Conservation (phyloP, 208 protist species). For the Leishmania mexicana region DNA sequence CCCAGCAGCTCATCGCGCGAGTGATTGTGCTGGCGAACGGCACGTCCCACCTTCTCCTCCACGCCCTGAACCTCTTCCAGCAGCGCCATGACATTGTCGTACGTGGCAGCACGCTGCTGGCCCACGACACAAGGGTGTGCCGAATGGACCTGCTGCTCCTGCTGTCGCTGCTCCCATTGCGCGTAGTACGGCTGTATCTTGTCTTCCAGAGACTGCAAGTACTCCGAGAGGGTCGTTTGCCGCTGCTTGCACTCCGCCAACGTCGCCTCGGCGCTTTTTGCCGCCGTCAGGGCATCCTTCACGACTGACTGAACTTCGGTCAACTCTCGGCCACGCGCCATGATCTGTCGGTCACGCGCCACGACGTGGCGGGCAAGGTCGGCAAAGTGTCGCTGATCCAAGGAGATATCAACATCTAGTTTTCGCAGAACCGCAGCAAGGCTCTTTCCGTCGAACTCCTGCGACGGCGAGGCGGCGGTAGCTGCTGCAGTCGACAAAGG, state of each 20-base stretch:
- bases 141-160: conserved; percentile 12
- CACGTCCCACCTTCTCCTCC: conserved; percentile 47
- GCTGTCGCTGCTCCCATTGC: conserved; percentile 33
- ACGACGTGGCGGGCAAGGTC: conserved; percentile 61
- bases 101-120: conserved; percentile 45
- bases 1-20: conserved; percentile 39
- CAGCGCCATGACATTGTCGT: conserved; percentile 61
- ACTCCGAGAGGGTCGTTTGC: conserved; percentile 47
- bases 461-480: conserved; percentile 32
- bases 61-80: conserved; percentile 71
- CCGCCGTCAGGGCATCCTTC: conserved; percentile 51
- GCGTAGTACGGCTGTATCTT: conserved; percentile 63
- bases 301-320: conserved; percentile 46
- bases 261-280: conserved; percentile 48
- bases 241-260: conserved; percentile 55
- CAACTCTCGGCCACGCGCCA: conserved; percentile 63
- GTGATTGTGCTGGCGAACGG: conserved; percentile 66
- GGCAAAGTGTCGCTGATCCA: conserved; percentile 56
- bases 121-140: conserved; percentile 32
- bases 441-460: conserved; percentile 61
- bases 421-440: conserved; percentile 52
- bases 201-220: conserved; percentile 70
- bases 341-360: conserved; percentile 66
- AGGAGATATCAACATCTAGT: conserved; percentile 54
- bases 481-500: neutral